A percentile compares a stretch with the other conserved stretches of the same genome.
Evolutionary conservation across 1,284 basidiomycete species (phyloP).

Genomic region (Flammula alnicola): DNA sequence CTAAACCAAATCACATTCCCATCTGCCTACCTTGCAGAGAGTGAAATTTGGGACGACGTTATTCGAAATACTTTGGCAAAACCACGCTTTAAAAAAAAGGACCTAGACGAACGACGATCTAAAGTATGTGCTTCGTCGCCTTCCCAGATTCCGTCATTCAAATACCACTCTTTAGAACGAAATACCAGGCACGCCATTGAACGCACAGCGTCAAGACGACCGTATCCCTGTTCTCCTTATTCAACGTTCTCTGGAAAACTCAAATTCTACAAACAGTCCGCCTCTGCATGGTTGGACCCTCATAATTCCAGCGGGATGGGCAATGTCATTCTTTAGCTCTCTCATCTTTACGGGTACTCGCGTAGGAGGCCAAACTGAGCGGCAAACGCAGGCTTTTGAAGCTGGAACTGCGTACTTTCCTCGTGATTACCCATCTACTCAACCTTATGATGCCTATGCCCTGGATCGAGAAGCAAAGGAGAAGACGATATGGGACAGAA

Average conservation of each 20-base stretch:
- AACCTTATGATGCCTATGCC: conserved; percentile 56
- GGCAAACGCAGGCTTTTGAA: conserved; percentile 79
- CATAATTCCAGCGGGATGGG: conserved; percentile 85
- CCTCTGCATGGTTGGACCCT: conserved; percentile 84
- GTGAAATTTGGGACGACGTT: conserved; percentile 73
- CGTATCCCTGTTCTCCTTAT: conserved; percentile 83
- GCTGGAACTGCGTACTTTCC: conserved; percentile 78
- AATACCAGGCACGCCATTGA: conserved; percentile 76
- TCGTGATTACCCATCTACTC: conserved; percentile 72
- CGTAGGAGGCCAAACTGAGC: conserved; percentile 81
- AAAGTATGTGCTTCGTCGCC: conserved; percentile 57
- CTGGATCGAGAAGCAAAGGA: conserved; percentile 54
- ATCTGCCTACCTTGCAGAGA: conserved; percentile 59
- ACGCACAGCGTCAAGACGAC: conserved; percentile 73
- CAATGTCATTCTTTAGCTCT: conserved; percentile 85
- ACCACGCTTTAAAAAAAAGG: conserved; percentile 80
- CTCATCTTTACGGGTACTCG: conserved; percentile 81
- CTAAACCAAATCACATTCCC: conserved; percentile 55
- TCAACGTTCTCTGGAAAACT: conserved; percentile 69
- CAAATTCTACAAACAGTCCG: conserved; percentile 35
- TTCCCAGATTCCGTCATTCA: too few species aligned
- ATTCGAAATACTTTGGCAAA: conserved; percentile 55
- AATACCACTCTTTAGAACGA: conserved; percentile 54
- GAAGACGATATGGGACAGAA: conserved; percentile 71
- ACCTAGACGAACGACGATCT: conserved; percentile 79